Base-by-base conservation (phyloP, 1,284 basidiomycete species). In the Leccinum olivaceoglutinosum region DNA sequence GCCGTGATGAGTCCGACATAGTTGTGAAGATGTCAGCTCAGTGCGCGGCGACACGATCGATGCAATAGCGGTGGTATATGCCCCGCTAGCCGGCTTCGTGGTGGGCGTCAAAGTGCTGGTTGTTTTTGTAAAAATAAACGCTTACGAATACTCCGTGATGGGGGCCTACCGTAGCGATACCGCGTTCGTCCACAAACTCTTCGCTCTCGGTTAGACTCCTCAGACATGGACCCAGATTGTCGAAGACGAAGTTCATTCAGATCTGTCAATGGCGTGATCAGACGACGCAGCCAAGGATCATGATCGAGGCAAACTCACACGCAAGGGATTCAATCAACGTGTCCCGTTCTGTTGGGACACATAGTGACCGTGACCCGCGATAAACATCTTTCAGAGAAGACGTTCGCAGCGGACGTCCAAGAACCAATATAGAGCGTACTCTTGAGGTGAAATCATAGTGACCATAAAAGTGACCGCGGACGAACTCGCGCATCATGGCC, bases 261-360 rank as follows among this genome's bases (percentile, higher is more conserved):
- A 59, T 85, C 85, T 86, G 66, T 34, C 62, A 11, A 56, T 38
- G 25, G 59, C 56, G 60, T 63, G 12, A 65, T 60, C 60, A 51
- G 57, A 62, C 29, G 29, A 38, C 34, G 61, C 32, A 61, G 49
- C 34, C 46, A 58, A 18, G 5, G 5, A 44, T 46, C 49, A 32
- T 34, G 51, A 60, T 32, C 32, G 18, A 44, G 32, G 21, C 49
- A 38, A 34, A 75, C 84, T 60, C 68, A 85, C 94, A 91, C 36
- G 96, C 96, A 63, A 99, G 86, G 34, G 92, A 87, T 79, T 99
- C 96, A 72, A 99, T 96, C 76, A 98, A 99, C 95, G 98, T 97
- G 77, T 99, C 69, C 96, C 96, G 82, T 99, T 99, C 83, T 99
- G 98, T 57, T 96, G 86, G 78, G 97, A 98, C 78, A 98, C 96